Base-by-base conservation (phyloP, 768 basidiomycete genomes). In the Lactifluus echinatus region DNA sequence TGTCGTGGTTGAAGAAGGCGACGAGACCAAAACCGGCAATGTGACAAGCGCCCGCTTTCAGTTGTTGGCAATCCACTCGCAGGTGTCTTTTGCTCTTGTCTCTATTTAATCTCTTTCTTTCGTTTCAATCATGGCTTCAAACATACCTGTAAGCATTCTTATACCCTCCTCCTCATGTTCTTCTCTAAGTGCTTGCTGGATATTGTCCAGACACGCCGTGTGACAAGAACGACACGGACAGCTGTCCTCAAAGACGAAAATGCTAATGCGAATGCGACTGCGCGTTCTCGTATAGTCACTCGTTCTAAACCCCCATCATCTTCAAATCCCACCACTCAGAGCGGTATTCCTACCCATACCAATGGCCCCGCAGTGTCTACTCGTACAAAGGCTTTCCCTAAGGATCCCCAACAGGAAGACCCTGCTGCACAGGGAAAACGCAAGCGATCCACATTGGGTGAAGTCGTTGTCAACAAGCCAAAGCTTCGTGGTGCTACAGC, bases 381-480 rank as follows among this genome's bases (percentile, higher is more conserved):
- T 48, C 72, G 76, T 64, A 76, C 79, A 28, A 83, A 82, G 70
- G 62, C 52, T 36, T 67, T 67, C 48, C 68, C 70, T 6, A 72
- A 74, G 4, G 71, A 74, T 42, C 71, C 77, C 65, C 76, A 61
- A 69, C 71, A 60, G 76, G 64, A 69, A 21, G 80, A 84, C 42
- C 71, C 72, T 14, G 70, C 74, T 19, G 72, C 74, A 2, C 77
- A 77, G 45, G 80, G 78, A 33, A 88, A 88, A 67, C 79, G 87
- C 54, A 90, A 89, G 69, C 84, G 89, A 19, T 83, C 84, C 48
- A 87, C 83, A 0, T 74, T 91, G 40, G 79, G 80, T 15, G 89
- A 91, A 66, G 84, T 90, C 59, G 82, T 83, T 65, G 82, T 80
- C 64, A 76, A 76, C 60, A 74, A 74, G 59, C 65, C 65, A 48